A percentile compares a stretch with the other conserved stretches of the same genome.
Evolutionary conservation across 495 filamentous ascomycete genomes (phyloP).

Genomic region (Neurospora sp.): DNA sequence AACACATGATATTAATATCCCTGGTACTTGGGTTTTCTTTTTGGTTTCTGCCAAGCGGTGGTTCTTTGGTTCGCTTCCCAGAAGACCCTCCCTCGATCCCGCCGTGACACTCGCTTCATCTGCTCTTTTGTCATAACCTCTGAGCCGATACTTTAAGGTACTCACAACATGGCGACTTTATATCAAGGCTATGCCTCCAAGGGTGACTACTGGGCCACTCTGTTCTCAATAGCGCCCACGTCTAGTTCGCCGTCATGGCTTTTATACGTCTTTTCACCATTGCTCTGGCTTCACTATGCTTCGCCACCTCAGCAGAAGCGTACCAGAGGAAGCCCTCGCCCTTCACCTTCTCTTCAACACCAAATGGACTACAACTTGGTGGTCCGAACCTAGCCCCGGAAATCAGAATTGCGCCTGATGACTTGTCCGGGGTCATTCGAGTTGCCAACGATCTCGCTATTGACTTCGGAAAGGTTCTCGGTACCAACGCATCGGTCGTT

Average conservation of each 20-base stretch:
- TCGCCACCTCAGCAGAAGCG: conserved; percentile 1
- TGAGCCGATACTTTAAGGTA: not conserved
- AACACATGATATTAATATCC: not conserved
- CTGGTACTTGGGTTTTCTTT: not conserved
- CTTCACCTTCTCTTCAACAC: conserved; percentile 13
- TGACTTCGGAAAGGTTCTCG: conserved; percentile 45
- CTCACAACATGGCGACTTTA: not conserved
- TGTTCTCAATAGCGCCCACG: not conserved
- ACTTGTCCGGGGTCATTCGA: conserved; percentile 38
- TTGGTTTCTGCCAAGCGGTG: not conserved
- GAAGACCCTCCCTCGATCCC: not conserved
- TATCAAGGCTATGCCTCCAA: not conserved
- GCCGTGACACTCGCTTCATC: not conserved
- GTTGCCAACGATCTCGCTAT: conserved; percentile 36
- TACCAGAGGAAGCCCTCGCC: conserved; percentile 9
- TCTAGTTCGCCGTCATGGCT: conserved; percentile 3
- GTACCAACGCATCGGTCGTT: conserved; percentile 26
- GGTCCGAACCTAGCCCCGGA: conserved; percentile 15
- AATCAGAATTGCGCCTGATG: conserved; percentile 21
- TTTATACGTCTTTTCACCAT: conserved; percentile 4
- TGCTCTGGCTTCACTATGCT: not conserved
- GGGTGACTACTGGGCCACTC: not conserved
- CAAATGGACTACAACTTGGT: conserved; percentile 15
- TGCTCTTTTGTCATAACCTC: not conserved
- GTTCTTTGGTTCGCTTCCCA: not conserved